Percentiles rank a stretch among this genome's conserved stretches.
Evolutionary conservation across 768 basidiomycete genomes (phyloP).

Genomic region (Ramaria sp.): DNA sequence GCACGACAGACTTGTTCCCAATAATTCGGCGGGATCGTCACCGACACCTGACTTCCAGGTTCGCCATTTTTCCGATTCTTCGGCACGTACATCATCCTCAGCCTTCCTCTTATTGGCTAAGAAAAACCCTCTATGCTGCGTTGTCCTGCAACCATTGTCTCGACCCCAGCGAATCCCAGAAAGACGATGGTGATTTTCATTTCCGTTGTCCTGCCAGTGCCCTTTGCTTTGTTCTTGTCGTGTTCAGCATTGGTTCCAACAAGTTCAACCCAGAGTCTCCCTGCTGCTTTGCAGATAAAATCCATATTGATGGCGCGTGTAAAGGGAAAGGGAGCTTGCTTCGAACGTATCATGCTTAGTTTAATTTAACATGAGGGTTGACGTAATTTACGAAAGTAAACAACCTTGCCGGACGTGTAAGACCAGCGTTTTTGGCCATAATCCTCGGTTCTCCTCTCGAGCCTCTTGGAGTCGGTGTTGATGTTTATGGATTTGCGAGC

Average conservation of each 20-base stretch:
- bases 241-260: constrained; percentile 35
- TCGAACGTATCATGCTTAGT: constrained; percentile 58
- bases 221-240: constrained; percentile 14
- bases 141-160: constrained; percentile 67
- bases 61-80: constrained; percentile 1
- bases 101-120: constrained; percentile 11
- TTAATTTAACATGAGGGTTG: neutral
- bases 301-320: constrained; percentile 64
- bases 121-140: constrained; percentile 85
- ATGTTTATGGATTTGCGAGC: no score
- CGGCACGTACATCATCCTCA: constrained; percentile 3
- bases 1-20: constrained; percentile 23
- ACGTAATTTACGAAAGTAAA: neutral
- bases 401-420: constrained; percentile 53
- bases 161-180: constrained; percentile 72
- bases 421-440: constrained; percentile 91
- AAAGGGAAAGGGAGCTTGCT: constrained; percentile 84
- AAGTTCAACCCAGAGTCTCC: constrained; percentile 81
- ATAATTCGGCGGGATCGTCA: constrained; percentile 20
- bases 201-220: constrained; percentile 11
- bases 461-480: constrained; percentile 78
- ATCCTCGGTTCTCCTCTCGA: constrained; percentile 52
- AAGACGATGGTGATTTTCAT: constrained; percentile 66
- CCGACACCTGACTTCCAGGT: no score
- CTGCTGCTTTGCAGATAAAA: constrained; percentile 60